These are phyloP conservation scores for Eutrema salsugineum DNA, from an alignment of 441 rosid species.

Conservation along the genomic window DNA sequence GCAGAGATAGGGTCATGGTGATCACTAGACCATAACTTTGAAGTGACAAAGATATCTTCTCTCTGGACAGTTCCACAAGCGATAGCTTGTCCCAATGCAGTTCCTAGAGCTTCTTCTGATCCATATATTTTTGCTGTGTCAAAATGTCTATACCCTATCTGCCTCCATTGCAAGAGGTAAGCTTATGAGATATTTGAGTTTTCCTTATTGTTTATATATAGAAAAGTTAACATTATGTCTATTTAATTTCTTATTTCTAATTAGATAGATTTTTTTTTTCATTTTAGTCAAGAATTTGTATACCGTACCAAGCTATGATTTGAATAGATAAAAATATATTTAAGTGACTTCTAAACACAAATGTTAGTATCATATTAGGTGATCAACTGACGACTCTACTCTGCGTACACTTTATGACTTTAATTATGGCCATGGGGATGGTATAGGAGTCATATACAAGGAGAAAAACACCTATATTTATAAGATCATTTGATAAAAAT, in stretches of 20 bases:
- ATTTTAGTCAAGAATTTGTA: not conserved
- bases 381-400: not conserved
- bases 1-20: constrained; percentile 83
- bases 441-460: not conserved
- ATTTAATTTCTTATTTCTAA: not conserved
- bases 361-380: not conserved
- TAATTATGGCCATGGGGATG: not conserved
- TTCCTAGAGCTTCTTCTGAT: constrained; percentile 82
- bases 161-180: constrained; percentile 20
- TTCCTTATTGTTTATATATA: not conserved
- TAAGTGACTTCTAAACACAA: not conserved
- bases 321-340: not conserved
- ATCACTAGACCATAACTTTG: constrained; percentile 84
- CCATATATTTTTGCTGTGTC: constrained; percentile 86
- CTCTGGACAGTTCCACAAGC: constrained; percentile 40
- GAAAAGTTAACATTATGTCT: not conserved
- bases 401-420: not conserved
- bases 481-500: not conserved
- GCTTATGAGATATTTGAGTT: not conserved
- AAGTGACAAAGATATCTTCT: constrained; percentile 67
- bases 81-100: constrained; percentile 50
- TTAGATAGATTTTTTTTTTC: not conserved
- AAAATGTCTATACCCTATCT: constrained; percentile 86
- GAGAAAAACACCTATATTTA: not conserved
- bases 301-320: not conserved